Percentiles rank a stretch among this genome's conserved stretches.
Conservation (phyloP, 2,329 filamentous ascomycete genomes). For the Lecanicillium sp. region DNA sequence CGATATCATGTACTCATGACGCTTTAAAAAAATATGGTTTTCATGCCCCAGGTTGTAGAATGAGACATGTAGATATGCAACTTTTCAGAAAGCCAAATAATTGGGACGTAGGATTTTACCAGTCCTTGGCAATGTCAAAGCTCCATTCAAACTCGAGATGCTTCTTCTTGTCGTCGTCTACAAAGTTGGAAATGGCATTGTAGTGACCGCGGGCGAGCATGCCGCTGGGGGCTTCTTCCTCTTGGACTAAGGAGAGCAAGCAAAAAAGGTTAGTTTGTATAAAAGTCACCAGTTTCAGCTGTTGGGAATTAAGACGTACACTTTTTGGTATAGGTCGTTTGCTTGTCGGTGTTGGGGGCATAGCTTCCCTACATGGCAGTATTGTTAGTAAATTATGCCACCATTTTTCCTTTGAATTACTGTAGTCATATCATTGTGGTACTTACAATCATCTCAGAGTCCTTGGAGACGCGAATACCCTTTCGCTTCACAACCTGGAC, state of each 20-base stretch:
- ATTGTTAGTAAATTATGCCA: neutral
- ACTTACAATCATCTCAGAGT: constrained; percentile 94
- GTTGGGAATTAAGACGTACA: constrained; percentile 55
- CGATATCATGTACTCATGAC: constrained; percentile 1
- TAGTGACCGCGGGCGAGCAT: constrained; percentile 89
- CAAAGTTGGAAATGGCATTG: constrained; percentile 79
- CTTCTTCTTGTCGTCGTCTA: constrained; percentile 87
- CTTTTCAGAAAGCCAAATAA: too few species aligned
- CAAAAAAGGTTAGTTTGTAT: too few species aligned
- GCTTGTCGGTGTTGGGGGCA: constrained; percentile 83
- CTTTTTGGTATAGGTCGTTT: constrained; percentile 78
- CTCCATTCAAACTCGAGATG: constrained; percentile 93
- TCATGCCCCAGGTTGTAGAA: too few species aligned
- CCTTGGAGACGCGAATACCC: constrained; percentile 80
- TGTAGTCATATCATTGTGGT: neutral
- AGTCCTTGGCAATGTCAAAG: constrained; percentile 95
- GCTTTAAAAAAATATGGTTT: neutral
- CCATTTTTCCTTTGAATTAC: neutral
- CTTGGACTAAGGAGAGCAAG: constrained; percentile 68
- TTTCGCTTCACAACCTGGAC: constrained; percentile 89
- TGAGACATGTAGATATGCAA: too few species aligned
- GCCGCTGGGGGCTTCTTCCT: constrained; percentile 85
- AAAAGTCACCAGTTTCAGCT: too few species aligned
- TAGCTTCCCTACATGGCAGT: constrained; percentile 64
- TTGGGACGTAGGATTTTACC: constrained; percentile 45